Base-by-base conservation (phyloP, 2,329 filamentous ascomycete species). In the Atkinsonella texensis region DNA sequence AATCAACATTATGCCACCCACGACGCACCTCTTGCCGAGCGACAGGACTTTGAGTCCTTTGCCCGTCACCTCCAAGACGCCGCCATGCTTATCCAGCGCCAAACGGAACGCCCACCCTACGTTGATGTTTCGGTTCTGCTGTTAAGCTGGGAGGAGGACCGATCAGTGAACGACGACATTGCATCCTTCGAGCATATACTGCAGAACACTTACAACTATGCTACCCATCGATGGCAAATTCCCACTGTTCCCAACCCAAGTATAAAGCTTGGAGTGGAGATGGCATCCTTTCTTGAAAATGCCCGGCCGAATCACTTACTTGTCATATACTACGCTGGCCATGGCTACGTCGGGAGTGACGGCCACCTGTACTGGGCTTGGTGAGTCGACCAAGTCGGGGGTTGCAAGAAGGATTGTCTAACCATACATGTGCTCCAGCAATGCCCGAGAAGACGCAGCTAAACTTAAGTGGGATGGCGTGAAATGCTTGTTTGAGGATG, bases 41-140 rank as follows among this genome's bases (percentile, higher is more conserved):
- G 77, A 57, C 74, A 79, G 65, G 80, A 83, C 59, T 84, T 84
- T 66, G 81, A 84, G 65, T 75, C 78, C 50, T 84, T 84, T 62
- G 81, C 80, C 54, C 75, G 80, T 46, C 81, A 84, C 67, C 73
- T 84, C 44, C 81, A 84, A 62, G 81, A 84, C 73, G 81, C 80
- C 48, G 80, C 81, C 56, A 82, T 83, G 75, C 71, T 82, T 59
- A 82, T 84, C 57, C 79, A 82, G 62, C 74, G 77, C 55, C 80
- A 83, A 65, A 78, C 77, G 45, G 77, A 82, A 60, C 74, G 73
- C 53, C 71, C 73, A 3, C 74, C 74, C 5, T 82, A 84, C 57
- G 73, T 69, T 17, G 74, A 73, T 52, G 79, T 80, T 13, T 82
- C 79, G 4, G 80, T 81, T 11, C 65, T 84, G 35, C 65, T 84